Conservation (phyloP, 1,139 yeast species). For the Yamadazyma oceani region DNA sequence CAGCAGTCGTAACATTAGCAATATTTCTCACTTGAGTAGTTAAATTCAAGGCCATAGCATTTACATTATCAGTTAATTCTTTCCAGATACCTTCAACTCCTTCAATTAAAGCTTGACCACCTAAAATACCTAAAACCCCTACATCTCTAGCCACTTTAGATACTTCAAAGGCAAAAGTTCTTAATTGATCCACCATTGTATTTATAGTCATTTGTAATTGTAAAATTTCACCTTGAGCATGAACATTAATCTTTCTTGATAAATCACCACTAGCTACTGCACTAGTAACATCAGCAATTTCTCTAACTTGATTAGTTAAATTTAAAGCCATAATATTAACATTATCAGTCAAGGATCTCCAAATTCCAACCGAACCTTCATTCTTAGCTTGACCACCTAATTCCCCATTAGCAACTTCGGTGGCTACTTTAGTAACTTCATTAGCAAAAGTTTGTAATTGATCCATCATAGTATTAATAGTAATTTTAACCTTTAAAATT, state of each 20-base stretch:
- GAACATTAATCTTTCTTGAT: conserved; percentile 74
- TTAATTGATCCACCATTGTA: conserved; percentile 84
- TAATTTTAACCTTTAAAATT: conserved; percentile 72
- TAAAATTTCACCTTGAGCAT: conserved; percentile 81
- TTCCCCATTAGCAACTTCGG: conserved; percentile 87
- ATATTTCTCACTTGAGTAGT: conserved; percentile 88
- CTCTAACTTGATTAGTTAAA: conserved; percentile 79
- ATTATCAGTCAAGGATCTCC: conserved; percentile 77
- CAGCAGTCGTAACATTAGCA: conserved; percentile 90
- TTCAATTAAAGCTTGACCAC: conserved; percentile 84
- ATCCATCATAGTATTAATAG: conserved; percentile 87
- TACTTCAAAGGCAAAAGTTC: conserved; percentile 86
- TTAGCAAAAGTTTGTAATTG: conserved; percentile 79
- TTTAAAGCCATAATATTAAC: conserved; percentile 87
- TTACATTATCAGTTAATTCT: conserved; percentile 83
- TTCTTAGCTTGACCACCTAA: conserved; percentile 87
- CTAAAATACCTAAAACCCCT: conserved; percentile 83
- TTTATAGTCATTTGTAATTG: conserved; percentile 79
- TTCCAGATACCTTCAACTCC: conserved; percentile 90
- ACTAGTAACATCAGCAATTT: conserved; percentile 84
- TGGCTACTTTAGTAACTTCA: conserved; percentile 83
- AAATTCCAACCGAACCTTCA: conserved; percentile 80
- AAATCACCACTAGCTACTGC: conserved; percentile 82
- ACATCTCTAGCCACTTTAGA: conserved; percentile 87
- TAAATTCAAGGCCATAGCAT: conserved; percentile 85